Evolutionary conservation across 441 rosid genomes (phyloP).

Genomic region (Rhodomyrtus psidioides): DNA sequence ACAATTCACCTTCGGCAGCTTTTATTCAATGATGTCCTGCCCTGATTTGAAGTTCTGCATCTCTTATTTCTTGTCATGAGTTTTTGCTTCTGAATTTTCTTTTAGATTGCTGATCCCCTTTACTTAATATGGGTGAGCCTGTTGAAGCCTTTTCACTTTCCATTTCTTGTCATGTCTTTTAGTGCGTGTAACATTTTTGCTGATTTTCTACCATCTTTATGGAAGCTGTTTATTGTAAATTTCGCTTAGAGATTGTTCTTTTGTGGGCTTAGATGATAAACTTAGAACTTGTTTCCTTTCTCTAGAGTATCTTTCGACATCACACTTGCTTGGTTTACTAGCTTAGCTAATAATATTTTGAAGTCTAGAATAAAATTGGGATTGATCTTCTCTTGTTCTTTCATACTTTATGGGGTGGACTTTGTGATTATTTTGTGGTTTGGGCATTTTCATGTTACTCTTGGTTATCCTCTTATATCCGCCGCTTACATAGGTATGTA

Average conservation of each 20-base stretch:
- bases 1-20: background rate
- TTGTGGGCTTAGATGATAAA: background rate
- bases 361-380: background rate
- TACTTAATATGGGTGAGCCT: background rate
- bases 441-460: background rate
- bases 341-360: background rate
- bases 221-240: background rate
- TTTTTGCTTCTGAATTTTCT: background rate
- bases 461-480: background rate
- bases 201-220: background rate
- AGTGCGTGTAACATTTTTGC: background rate
- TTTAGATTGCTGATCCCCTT: background rate
- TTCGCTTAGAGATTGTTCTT: background rate
- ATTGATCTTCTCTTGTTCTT: background rate
- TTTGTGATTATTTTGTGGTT: background rate
- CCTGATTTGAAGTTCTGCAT: background rate
- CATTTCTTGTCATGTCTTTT: background rate
- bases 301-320: background rate
- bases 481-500: background rate
- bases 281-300: background rate
- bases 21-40: background rate
- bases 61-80: background rate
- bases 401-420: background rate
- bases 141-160: background rate
- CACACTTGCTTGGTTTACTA: background rate